phyloP scores from a whole-genome alignment of 2,329 filamentous ascomycete species.

The Akanthomyces dipterigenus region DNA sequence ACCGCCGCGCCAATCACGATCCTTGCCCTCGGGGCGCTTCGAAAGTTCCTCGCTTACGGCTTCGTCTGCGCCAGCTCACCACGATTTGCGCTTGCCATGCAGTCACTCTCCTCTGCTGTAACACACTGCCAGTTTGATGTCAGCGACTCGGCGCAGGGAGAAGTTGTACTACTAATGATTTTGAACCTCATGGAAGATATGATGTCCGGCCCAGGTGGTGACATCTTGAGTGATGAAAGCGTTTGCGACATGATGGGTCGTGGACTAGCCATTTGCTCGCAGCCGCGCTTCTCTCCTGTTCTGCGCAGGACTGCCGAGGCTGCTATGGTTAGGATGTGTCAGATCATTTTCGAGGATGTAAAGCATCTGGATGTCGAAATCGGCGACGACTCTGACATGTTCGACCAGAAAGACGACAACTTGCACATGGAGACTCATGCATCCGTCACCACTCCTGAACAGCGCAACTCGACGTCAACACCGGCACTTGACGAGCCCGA shows the following conservation, averaged over 20 bases:
- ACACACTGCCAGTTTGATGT: constrained; percentile 98
- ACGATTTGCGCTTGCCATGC: constrained; percentile 87
- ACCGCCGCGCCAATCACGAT: constrained; percentile 96
- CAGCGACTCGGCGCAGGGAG: constrained; percentile 88
- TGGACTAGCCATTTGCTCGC: constrained; percentile 93
- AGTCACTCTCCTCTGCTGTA: constrained; percentile 86
- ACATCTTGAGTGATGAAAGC: constrained; percentile 93
- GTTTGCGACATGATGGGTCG: constrained; percentile 99
- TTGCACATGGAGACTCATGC: constrained; percentile 69
- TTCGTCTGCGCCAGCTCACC: constrained; percentile 80
- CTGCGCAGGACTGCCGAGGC: constrained; percentile 88
- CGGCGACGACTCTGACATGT: constrained; percentile 56
- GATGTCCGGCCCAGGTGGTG: constrained; percentile 87
- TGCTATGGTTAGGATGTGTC: constrained; percentile 97
- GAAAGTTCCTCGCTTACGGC: constrained; percentile 94
- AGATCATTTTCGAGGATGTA: constrained; percentile 91
- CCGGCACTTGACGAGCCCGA: constrained; percentile 3
- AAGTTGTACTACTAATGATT: constrained; percentile 91
- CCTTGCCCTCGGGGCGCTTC: constrained; percentile 84
- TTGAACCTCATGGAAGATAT: constrained; percentile 97
- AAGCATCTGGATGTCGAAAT: constrained; percentile 78
- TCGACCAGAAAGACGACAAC: constrained; percentile 63
- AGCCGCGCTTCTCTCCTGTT: constrained; percentile 83
- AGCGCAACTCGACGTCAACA: constrained; percentile 6
- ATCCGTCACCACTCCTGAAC: constrained; percentile 8